Evolutionary conservation across 495 filamentous ascomycete genomes (phyloP).

Genomic region (Achaetomiella virescens): DNA sequence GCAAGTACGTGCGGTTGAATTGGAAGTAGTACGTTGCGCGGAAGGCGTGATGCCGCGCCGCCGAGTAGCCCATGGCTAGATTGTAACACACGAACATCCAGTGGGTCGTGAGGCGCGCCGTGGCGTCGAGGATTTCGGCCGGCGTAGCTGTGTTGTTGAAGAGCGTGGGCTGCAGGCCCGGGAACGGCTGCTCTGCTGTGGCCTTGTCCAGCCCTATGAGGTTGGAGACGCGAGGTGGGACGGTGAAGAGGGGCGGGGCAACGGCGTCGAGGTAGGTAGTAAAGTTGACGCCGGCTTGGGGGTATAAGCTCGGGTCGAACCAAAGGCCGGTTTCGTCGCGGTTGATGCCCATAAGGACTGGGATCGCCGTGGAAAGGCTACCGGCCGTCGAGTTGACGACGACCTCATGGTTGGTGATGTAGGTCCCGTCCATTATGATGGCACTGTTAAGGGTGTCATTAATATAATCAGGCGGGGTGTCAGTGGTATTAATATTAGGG

Average conservation of each 20-base stretch:
- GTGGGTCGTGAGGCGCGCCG: conserved; percentile 31
- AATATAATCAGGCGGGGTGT: too few species aligned
- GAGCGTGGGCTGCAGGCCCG: not conserved
- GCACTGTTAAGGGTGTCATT: conserved; percentile 11
- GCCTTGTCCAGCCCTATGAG: conserved; percentile 8
- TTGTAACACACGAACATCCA: conserved; percentile 34
- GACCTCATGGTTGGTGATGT: conserved; percentile 25
- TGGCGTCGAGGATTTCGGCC: conserved; percentile 15
- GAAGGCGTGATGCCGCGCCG: conserved; percentile 26
- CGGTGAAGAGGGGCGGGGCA: conserved; percentile 6
- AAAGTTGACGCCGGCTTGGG: conserved; percentile 12
- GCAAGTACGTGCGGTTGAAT: conserved; percentile 44
- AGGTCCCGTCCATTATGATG: conserved; percentile 33
- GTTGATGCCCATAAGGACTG: conserved; percentile 35
- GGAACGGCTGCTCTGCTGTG: not conserved
- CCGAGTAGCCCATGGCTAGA: conserved; percentile 33
- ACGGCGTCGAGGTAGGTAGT: conserved; percentile 16
- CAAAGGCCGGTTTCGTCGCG: conserved; percentile 38
- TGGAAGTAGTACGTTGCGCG: conserved; percentile 29
- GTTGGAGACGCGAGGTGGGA: conserved; percentile 18
- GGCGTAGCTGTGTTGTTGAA: conserved; percentile 17
- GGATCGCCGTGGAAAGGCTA: conserved; percentile 17
- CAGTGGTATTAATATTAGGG: too few species aligned
- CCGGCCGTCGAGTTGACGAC: conserved; percentile 19
- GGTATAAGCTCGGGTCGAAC: conserved; percentile 19